Base-by-base conservation (phyloP, 208 protist genomes). In the Naegleria gruberi region DNA sequence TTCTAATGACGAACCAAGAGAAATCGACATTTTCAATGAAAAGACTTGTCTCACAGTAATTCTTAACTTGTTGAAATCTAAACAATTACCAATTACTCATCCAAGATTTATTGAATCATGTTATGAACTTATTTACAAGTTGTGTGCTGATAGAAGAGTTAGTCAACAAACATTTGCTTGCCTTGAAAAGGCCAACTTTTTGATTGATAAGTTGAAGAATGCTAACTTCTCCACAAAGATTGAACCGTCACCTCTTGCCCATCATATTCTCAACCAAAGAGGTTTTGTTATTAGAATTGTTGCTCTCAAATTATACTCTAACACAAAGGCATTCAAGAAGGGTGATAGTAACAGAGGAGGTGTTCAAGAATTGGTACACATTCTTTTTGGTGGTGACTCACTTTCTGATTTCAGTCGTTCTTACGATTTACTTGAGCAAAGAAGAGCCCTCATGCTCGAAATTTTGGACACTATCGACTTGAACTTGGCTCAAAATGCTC, bases 1-100 rank as follows among this genome's bases (percentile, higher is more conserved):
- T 42, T 10, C 34, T 19, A 82, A 30, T 42, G 74, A 82, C 10
- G 30, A 82, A 43, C 34, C 74, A 82, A 43, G 34, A 42, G 40
- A 82, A 15, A 42, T 43, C 40, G 74, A 82, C 10, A 82, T 82
- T 82, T 82, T 82, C 74, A 82, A 82, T 82, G 34, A 82, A 34
- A 34, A 82, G 40, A 34, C 30, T 40, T 82, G 74, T 82, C 10
- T 82, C 10, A 42, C 34, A 43, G 34, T 82, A 17, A 82, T 82
- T 82, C 40, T 82, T 15, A 8, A 82, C 5, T 43, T 82, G 30
- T 15, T 82, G 15, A 82, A 34, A 82, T 82, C 74, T 17, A 42
- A 82, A 34, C 19, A 34, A 15, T 34, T 43, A 41, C 40, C 34
- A 43, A 82, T 17, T 10, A 43, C 34, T 82, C 30, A 82, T 82